Conservation (phyloP, 73 alveolate genomes). For the Paramecium primaurelia region DNA sequence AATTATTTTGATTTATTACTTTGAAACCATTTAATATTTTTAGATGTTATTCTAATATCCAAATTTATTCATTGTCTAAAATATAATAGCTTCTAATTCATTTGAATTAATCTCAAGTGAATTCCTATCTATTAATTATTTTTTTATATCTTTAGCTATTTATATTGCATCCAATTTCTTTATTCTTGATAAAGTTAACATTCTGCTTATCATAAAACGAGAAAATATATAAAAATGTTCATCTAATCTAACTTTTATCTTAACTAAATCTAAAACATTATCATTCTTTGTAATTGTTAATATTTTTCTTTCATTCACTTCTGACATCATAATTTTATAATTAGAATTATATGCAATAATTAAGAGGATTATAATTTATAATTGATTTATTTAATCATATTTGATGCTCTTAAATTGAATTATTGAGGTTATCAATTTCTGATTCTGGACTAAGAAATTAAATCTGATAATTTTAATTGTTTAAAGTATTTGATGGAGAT, state of each 20-base stretch:
- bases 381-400: neutral
- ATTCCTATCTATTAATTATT: constrained; percentile 67
- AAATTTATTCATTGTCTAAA: constrained; percentile 58
- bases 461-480: neutral
- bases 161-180: constrained; percentile 56
- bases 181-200: constrained; percentile 70
- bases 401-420: neutral
- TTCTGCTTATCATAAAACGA: constrained; percentile 75
- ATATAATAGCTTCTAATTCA: constrained; percentile 64
- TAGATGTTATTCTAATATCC: constrained; percentile 65
- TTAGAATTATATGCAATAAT: neutral
- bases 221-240: constrained; percentile 81
- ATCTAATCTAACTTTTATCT: constrained; percentile 71
- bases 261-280: constrained; percentile 67
- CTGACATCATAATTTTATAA: neutral
- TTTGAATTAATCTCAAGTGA: constrained; percentile 63
- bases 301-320: neutral
- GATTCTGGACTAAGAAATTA: neutral
- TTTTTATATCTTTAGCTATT: constrained; percentile 72
- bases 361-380: neutral
- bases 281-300: neutral
- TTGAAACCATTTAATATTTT: constrained; percentile 74
- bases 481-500: neutral
- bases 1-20: neutral
- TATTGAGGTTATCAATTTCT: neutral